Conservation (phyloP, 768 basidiomycete species). For the Peribolospora baueri region DNA sequence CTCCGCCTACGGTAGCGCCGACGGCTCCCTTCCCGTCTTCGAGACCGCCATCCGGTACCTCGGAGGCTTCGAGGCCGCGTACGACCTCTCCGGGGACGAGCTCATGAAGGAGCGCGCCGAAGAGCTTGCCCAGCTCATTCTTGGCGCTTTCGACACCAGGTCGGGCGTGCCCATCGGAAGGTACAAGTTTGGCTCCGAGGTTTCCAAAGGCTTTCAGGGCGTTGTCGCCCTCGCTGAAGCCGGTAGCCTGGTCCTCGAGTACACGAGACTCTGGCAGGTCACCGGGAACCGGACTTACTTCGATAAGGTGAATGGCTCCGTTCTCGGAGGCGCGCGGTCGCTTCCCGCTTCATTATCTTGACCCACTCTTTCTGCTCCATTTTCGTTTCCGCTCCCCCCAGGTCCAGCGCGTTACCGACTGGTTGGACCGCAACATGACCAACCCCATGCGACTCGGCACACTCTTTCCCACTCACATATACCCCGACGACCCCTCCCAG, state of each 20-base stretch:
- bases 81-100: constrained; percentile 22
- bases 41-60: constrained; percentile 26
- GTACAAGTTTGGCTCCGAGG: constrained; percentile 17
- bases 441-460: not conserved
- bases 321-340: too few species aligned
- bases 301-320: constrained; percentile 12
- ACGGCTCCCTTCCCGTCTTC: constrained; percentile 17
- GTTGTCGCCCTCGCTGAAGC: constrained; percentile 18
- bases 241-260: constrained; percentile 22
- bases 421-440: constrained; percentile 10
- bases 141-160: constrained; percentile 19
- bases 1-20: constrained; percentile 3
- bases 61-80: constrained; percentile 22
- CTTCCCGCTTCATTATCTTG: not conserved
- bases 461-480: not conserved
- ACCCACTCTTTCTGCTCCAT: not conserved
- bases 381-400: not conserved
- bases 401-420: constrained; percentile 21
- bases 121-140: constrained; percentile 21
- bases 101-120: constrained; percentile 21
- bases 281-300: constrained; percentile 22
- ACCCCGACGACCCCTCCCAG: not conserved
- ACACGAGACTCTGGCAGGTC: constrained; percentile 19
- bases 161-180: constrained; percentile 18
- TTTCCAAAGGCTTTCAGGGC: constrained; percentile 1